Evolutionary conservation across 345 rosid genomes (phyloP).

Genomic region (Lepidium didymum): DNA sequence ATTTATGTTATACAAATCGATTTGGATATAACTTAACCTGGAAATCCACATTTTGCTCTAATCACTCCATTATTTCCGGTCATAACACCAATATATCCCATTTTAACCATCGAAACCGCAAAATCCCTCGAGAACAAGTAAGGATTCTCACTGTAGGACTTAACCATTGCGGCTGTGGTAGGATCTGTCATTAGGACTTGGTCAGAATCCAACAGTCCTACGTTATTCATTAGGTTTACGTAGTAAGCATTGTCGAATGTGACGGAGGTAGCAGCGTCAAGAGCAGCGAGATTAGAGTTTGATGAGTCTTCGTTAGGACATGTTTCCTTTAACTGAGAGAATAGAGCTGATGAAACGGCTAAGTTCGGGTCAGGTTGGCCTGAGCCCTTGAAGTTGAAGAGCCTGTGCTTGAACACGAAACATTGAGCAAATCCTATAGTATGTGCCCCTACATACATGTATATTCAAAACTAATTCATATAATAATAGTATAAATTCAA

Average conservation of each 20-base stretch:
- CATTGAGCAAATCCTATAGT: conserved; percentile 91
- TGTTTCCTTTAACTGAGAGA: conserved; percentile 31
- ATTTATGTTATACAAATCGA: background rate
- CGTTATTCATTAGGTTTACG: conserved; percentile 41
- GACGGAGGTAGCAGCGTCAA: conserved; percentile 39
- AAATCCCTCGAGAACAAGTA: conserved; percentile 52
- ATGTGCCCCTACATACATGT: conserved; percentile 54
- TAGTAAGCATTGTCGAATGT: conserved; percentile 70
- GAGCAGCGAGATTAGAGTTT: conserved; percentile 55
- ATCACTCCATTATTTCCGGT: conserved; percentile 59
- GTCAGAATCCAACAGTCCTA: conserved; percentile 69
- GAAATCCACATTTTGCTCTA: conserved; percentile 58
- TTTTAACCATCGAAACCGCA: conserved; percentile 63
- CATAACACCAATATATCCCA: conserved; percentile 51
- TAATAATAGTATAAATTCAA: background rate
- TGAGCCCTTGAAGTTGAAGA: conserved; percentile 59
- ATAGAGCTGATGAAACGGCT: conserved; percentile 37
- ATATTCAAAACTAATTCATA: background rate
- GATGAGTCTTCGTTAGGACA: conserved; percentile 64
- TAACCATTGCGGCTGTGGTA: conserved; percentile 45
- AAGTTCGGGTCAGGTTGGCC: conserved; percentile 74
- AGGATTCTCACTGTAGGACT: conserved; percentile 42
- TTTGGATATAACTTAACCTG: conserved; percentile 31
- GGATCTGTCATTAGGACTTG: conserved; percentile 49
- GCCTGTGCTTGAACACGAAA: conserved; percentile 68